These are phyloP conservation scores for Pythium brassicae DNA, from an alignment of 352 stramenopile genomes.

Conservation along the genomic window DNA sequence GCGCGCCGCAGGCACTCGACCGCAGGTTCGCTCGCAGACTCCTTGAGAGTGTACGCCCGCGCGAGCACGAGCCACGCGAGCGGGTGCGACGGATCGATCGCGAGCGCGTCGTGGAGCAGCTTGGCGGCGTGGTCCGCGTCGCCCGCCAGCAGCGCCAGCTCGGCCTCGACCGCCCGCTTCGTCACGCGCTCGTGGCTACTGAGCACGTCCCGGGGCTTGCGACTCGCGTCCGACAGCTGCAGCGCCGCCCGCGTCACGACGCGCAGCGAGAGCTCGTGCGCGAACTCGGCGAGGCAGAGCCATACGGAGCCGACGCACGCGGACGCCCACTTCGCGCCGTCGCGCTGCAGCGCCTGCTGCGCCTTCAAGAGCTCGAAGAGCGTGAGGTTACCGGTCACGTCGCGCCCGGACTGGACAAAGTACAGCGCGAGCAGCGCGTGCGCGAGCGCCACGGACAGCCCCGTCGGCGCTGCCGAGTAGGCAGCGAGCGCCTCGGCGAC, in stretches of 20 bases:
- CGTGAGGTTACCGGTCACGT: constrained; percentile 55
- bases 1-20: constrained; percentile 54
- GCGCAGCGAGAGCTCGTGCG: constrained; percentile 40
- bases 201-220: constrained; percentile 33
- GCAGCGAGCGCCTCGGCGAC: constrained; percentile 22
- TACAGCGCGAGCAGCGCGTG: constrained; percentile 64
- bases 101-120: constrained; percentile 50
- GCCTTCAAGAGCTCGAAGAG: constrained; percentile 67
- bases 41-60: constrained; percentile 34
- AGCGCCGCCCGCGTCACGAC: constrained; percentile 28
- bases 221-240: constrained; percentile 29
- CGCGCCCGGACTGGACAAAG: constrained; percentile 37
- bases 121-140: constrained; percentile 23
- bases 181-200: constrained; percentile 40
- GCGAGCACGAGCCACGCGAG: constrained; percentile 56
- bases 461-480: constrained; percentile 3
- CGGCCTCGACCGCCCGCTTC: constrained; percentile 42
- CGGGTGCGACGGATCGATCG: constrained; percentile 49
- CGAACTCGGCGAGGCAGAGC: constrained; percentile 46
- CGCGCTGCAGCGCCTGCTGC: constrained; percentile 28
- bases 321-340: constrained; percentile 11
- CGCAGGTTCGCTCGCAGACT: constrained; percentile 32
- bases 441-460: constrained; percentile 25
- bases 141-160: constrained; percentile 25
- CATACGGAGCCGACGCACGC: constrained; percentile 48